These are phyloP conservation scores for Schwanniomyces vanrijiae DNA, from an alignment of 805 yeast genomes.

Conservation along the genomic window DNA sequence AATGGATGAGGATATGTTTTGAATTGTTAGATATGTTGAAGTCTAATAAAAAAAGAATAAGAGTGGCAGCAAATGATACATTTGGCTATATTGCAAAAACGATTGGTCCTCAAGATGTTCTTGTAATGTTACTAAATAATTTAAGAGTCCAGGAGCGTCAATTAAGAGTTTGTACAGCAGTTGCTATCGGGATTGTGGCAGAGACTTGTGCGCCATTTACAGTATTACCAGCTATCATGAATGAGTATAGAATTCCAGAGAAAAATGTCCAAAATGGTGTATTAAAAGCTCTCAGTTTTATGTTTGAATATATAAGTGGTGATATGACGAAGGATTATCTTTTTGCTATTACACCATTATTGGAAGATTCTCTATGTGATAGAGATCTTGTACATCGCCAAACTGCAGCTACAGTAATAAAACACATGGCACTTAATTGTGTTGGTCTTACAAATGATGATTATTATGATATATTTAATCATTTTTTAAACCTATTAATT, in stretches of 20 bases:
- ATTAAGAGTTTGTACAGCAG: conserved; percentile 93
- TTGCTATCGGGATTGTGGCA: conserved; percentile 96
- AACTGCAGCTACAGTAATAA: conserved; percentile 86
- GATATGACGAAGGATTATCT: conserved; percentile 75
- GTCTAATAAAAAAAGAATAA: conserved; percentile 70
- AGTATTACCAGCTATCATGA: conserved; percentile 91
- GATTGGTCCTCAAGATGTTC: conserved; percentile 93
- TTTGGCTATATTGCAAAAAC: conserved; percentile 91
- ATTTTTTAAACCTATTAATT: conserved; percentile 73
- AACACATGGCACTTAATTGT: conserved; percentile 78
- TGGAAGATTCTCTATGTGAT: conserved; percentile 89
- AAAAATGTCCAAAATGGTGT: conserved; percentile 95
- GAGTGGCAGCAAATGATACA: conserved; percentile 84
- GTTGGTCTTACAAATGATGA: conserved; percentile 76
- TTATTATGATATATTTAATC: conserved; percentile 61
- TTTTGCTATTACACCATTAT: conserved; percentile 71
- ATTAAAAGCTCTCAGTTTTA: conserved; percentile 81
- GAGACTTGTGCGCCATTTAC: conserved; percentile 92
- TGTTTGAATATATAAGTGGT: conserved; percentile 89
- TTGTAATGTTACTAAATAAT: conserved; percentile 80
- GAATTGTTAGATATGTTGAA: conserved; percentile 87
- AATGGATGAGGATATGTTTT: conserved; percentile 96
- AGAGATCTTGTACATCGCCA: conserved; percentile 92
- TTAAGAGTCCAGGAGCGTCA: conserved; percentile 94
- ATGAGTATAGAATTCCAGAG: conserved; percentile 91